Evolutionary conservation across 2,329 filamentous ascomycete genomes (phyloP).

Genomic region (Colletotrichum viniferum): DNA sequence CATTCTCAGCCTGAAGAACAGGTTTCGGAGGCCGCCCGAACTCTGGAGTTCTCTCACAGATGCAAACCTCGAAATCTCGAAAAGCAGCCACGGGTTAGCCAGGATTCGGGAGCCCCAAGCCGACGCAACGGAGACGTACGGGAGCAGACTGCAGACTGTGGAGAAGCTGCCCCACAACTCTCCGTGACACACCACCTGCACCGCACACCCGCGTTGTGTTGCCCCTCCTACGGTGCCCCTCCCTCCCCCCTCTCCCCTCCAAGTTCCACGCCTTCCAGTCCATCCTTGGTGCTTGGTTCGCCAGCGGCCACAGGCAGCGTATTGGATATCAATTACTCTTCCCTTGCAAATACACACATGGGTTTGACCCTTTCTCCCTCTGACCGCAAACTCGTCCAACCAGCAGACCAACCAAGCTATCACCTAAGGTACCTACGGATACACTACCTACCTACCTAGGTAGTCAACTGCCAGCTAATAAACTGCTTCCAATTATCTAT

Average conservation of each 20-base stretch:
- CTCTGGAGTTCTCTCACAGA: neutral
- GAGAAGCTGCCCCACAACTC: neutral
- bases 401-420: neutral
- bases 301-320: neutral
- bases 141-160: slow-evolving; percentile 11
- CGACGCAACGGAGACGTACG: slow-evolving; percentile 17
- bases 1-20: neutral
- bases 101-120: slow-evolving; percentile 14
- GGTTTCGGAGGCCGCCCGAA: slow-evolving; percentile 13
- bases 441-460: neutral
- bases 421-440: neutral
- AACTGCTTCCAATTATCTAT: neutral
- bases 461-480: neutral
- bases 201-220: neutral
- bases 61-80: neutral
- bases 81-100: neutral
- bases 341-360: neutral
- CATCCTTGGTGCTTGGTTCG: neutral
- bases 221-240: neutral
- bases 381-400: neutral
- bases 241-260: neutral
- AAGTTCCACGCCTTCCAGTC: neutral
- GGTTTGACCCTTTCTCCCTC: neutral
- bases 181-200: neutral
- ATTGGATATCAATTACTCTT: neutral